phyloP scores from a whole-genome alignment of 352 stramenopile species.

The Phytopythium oedochilum region DNA sequence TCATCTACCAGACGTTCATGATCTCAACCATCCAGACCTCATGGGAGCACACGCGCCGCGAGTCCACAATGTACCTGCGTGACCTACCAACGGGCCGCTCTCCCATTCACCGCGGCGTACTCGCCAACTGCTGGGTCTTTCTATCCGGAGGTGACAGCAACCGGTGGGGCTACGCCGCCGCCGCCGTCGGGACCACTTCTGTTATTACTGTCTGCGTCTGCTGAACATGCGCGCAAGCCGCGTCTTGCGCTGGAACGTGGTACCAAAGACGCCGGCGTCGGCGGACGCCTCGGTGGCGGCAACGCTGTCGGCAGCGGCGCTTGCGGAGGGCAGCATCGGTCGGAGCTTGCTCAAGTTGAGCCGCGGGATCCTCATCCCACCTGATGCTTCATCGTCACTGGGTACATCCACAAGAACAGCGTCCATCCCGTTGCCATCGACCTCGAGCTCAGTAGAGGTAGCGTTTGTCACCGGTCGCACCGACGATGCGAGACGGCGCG shows the following conservation, averaged over 20 bases:
- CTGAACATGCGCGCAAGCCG: slow-evolving; percentile 47
- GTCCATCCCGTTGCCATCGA: not conserved
- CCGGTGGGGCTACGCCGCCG: slow-evolving; percentile 50
- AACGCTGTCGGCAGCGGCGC: not conserved
- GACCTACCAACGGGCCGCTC: slow-evolving; percentile 48
- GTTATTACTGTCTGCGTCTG: no score
- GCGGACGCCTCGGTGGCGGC: not conserved
- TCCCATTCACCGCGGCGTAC: slow-evolving; percentile 55
- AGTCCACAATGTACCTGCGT: slow-evolving; percentile 68
- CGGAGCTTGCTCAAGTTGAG: slow-evolving; percentile 24
- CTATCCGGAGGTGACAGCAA: slow-evolving; percentile 39
- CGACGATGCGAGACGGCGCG: slow-evolving; percentile 27
- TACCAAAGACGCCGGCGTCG: slow-evolving; percentile 27
- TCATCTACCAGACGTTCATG: slow-evolving; percentile 66
- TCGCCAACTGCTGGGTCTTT: slow-evolving; percentile 67
- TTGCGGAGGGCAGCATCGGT: not conserved
- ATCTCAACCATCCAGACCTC: slow-evolving; percentile 78
- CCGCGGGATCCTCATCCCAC: not conserved
- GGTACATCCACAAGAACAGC: not conserved
- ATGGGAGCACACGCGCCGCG: slow-evolving; percentile 67
- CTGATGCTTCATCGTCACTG: not conserved
- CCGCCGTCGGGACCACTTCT: no score
- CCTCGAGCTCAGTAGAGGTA: not conserved
- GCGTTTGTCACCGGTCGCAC: not conserved
- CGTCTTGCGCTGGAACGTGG: slow-evolving; percentile 41